These are phyloP conservation scores for Fraxinus greggii DNA, from an alignment of 305 asterid genomes.

Conservation along the genomic window DNA sequence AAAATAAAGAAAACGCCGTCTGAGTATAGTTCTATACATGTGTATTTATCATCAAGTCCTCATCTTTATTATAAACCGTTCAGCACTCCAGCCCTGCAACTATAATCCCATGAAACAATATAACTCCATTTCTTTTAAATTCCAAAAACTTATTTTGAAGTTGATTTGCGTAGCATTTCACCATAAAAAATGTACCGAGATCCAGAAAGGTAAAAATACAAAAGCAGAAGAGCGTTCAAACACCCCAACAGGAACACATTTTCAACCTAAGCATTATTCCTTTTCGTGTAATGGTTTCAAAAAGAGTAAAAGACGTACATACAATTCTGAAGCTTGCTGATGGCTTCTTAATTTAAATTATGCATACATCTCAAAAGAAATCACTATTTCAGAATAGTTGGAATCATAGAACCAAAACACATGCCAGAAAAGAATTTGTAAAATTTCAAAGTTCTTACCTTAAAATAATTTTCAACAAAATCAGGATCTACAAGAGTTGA, in stretches of 20 bases:
- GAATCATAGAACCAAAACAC: neutral
- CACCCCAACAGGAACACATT: neutral
- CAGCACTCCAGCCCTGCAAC: neutral
- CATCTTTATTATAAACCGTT: neutral
- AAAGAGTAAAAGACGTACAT: neutral
- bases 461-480: conserved; percentile 92
- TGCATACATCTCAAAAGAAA: neutral
- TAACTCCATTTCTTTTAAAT: neutral
- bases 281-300: neutral
- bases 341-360: conserved; percentile 6
- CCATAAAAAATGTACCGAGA: neutral
- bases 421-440: conserved; percentile 11
- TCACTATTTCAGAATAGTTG: neutral
- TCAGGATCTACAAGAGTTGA: conserved; percentile 81
- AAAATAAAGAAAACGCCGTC: neutral
- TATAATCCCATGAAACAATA: neutral
- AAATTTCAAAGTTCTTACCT: conserved; percentile 43
- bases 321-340: neutral
- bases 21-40: neutral
- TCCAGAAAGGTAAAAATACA: neutral
- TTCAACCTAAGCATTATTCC: neutral
- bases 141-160: neutral
- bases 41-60: neutral
- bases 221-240: neutral
- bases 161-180: neutral